Conservation (phyloP, 805 yeast genomes). For the Starmerella davenportii region DNA sequence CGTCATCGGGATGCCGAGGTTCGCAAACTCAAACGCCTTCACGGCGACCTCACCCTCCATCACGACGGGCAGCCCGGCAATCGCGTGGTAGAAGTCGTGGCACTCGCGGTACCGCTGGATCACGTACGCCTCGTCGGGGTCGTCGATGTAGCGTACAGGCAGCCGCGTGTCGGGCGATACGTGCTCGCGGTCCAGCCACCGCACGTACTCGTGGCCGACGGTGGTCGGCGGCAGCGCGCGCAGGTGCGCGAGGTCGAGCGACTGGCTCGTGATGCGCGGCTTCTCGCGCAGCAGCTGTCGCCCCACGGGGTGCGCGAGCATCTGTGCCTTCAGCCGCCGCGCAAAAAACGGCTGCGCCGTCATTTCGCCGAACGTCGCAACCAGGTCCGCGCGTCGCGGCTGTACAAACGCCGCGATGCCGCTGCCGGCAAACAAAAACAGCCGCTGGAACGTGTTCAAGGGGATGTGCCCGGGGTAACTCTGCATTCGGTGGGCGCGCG, state of each 20-base stretch:
- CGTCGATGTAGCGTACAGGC: conserved; percentile 70
- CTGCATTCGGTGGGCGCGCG: conserved; percentile 11
- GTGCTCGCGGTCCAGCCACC: conserved; percentile 72
- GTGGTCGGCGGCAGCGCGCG: conserved; percentile 45
- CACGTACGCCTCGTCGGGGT: conserved; percentile 81
- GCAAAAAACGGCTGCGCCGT: conserved; percentile 62
- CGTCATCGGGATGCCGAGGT: conserved; percentile 88
- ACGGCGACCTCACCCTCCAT: conserved; percentile 95
- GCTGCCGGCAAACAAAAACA: conserved; percentile 48
- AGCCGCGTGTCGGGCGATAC: conserved; percentile 88
- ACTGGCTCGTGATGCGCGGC: conserved; percentile 64
- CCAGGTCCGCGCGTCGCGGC: conserved; percentile 26
- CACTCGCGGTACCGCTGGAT: conserved; percentile 89
- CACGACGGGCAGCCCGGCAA: conserved; percentile 74
- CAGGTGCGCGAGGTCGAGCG: conserved; percentile 46
- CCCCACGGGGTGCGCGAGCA: conserved; percentile 64
- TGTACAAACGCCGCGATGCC: conserved; percentile 49
- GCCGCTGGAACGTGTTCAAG: conserved; percentile 41
- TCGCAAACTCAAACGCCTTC: conserved; percentile 79
- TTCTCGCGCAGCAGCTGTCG: conserved; percentile 58
- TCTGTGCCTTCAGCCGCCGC: conserved; percentile 40
- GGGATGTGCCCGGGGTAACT: conserved; percentile 32
- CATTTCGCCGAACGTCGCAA: conserved; percentile 53
- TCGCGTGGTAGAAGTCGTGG: conserved; percentile 89
- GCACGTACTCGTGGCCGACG: conserved; percentile 60